Percentiles rank a stretch among this genome's conserved stretches.
These are phyloP conservation scores for Graphiopsis chlorocephala DNA, from an alignment of 2,329 filamentous ascomycete species.

Conservation along the genomic window DNA sequence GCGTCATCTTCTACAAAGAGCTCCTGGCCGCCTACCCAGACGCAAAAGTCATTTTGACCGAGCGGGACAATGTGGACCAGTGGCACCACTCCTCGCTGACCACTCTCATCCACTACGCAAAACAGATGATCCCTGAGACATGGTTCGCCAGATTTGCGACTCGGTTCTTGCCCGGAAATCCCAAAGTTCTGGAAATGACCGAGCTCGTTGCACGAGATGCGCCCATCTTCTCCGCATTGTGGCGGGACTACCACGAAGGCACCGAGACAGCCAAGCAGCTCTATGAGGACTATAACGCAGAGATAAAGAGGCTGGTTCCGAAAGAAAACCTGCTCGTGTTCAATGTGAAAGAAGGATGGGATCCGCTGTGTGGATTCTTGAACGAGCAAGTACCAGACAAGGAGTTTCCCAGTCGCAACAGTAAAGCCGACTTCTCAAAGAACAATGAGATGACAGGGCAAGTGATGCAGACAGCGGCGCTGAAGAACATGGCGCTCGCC, in stretches of 20 bases:
- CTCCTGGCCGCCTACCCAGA: slow-evolving; percentile 37
- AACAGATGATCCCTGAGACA: not conserved
- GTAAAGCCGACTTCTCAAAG: not conserved
- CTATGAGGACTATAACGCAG: slow-evolving; percentile 15
- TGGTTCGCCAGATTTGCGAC: not conserved
- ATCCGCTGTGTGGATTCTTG: slow-evolving; percentile 3
- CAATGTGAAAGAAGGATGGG: slow-evolving; percentile 13
- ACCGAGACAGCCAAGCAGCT: slow-evolving; percentile 14
- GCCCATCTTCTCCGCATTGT: not conserved
- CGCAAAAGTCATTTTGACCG: slow-evolving; percentile 37
- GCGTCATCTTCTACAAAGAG: slow-evolving; percentile 36
- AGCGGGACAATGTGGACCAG: slow-evolving; percentile 26
- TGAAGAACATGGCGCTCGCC: slow-evolving; percentile 2
- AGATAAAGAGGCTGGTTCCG: slow-evolving; percentile 6
- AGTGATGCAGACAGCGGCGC: not conserved
- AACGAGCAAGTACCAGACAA: not conserved
- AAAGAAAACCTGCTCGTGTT: slow-evolving; percentile 17
- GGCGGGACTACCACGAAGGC: slow-evolving; percentile 3
- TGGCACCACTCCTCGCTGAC: slow-evolving; percentile 2
- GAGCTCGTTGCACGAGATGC: not conserved
- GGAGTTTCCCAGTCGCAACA: slow-evolving; percentile 2
- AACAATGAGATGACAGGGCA: not conserved
- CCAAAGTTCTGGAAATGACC: not conserved
- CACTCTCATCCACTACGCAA: slow-evolving; percentile 5
- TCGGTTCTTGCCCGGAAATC: not conserved